Conservation (phyloP, 2,329 filamentous ascomycete genomes). For the Emericellopsis cladophorae region DNA sequence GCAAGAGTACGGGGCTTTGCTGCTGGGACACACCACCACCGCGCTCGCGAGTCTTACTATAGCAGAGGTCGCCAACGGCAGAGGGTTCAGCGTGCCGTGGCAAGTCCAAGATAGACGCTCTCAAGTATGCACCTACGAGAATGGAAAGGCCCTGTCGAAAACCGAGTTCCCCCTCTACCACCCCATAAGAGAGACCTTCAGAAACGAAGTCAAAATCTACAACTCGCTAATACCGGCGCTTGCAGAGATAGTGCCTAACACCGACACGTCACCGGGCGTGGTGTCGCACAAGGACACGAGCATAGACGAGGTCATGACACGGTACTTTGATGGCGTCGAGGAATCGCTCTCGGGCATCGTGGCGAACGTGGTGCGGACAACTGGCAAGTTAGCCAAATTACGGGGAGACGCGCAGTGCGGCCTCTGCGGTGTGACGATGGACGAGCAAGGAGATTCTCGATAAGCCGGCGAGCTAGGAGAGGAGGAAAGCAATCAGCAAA, state of each 20-base stretch:
- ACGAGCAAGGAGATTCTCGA: constrained; percentile 48
- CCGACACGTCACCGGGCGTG: constrained; percentile 19
- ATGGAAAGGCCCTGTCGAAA: constrained; percentile 7
- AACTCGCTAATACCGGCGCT: constrained; percentile 42
- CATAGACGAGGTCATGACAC: constrained; percentile 80
- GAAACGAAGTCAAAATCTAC: constrained; percentile 65
- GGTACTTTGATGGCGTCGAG: constrained; percentile 76
- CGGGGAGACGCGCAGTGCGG: constrained; percentile 35
- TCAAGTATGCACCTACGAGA: constrained; percentile 17
- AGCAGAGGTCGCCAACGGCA: constrained; percentile 79
- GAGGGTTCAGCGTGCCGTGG: constrained; percentile 74
- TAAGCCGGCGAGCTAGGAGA: constrained; percentile 50
- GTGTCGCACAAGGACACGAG: constrained; percentile 64
- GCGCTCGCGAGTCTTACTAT: constrained; percentile 77
- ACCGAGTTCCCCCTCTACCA: constrained; percentile 47
- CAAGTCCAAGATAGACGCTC: constrained; percentile 62
- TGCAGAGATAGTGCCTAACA: constrained; percentile 4
- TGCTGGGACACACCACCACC: constrained; percentile 82
- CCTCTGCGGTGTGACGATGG: constrained; percentile 57
- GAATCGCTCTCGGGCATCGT: constrained; percentile 82
- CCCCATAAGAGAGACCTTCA: constrained; percentile 74
- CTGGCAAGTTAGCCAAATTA: constrained; percentile 59
- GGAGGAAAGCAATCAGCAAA: constrained; percentile 13
- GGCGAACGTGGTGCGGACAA: constrained; percentile 86
- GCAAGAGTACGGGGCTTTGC: constrained; percentile 51